Evolutionary conservation across 2,329 filamentous ascomycete species (phyloP).

Genomic region (Shiraia sp.): DNA sequence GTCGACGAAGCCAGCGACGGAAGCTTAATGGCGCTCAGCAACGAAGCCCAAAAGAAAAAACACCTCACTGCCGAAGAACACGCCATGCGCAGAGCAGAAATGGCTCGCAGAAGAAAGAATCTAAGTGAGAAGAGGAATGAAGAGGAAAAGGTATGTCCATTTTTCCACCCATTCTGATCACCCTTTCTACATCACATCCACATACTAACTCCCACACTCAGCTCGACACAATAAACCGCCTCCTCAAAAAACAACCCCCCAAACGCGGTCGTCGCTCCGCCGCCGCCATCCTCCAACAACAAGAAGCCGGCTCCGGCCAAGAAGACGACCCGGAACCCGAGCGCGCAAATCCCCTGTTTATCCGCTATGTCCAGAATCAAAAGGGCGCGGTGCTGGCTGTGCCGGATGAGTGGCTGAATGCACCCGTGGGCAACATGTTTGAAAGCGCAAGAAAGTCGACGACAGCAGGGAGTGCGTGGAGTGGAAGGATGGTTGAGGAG

Average conservation of each 20-base stretch:
- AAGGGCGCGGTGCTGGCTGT: constrained; percentile 66
- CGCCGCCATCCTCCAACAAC: constrained; percentile 33
- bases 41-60: constrained; percentile 74
- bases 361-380: constrained; percentile 70
- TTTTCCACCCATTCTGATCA: no score
- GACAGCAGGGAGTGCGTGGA: no score
- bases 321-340: constrained; percentile 51
- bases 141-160: constrained; percentile 70
- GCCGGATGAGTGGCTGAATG: constrained; percentile 68
- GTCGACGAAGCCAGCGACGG: constrained; percentile 55
- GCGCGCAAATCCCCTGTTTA: constrained; percentile 63
- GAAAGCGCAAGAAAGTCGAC: constrained; percentile 21
- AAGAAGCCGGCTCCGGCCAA: constrained; percentile 48
- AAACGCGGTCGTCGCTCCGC: constrained; percentile 62
- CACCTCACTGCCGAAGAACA: constrained; percentile 74
- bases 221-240: constrained; percentile 91
- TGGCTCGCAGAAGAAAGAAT: constrained; percentile 74
- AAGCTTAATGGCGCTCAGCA: constrained; percentile 57
- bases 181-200: not conserved
- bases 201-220: constrained; percentile 44
- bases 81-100: constrained; percentile 72
- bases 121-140: constrained; percentile 77
- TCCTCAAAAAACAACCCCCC: constrained; percentile 82
- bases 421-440: constrained; percentile 66
- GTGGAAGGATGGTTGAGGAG: constrained; percentile 43